Conservation (phyloP, 225 moss, liverwort and hornwort genomes). For the Pseudoscleropodium purum region DNA sequence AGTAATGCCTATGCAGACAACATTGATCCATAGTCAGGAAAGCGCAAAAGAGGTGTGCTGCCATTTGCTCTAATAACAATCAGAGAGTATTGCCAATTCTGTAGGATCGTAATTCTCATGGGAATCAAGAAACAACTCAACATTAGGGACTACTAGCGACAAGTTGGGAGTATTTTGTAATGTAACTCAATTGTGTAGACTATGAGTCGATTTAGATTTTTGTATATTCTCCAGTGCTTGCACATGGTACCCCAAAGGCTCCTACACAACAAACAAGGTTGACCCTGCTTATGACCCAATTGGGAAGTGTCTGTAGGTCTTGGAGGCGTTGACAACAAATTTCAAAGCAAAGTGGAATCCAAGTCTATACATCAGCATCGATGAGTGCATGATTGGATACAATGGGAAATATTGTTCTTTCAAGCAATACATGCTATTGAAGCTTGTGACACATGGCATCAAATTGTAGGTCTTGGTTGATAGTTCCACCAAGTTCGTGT, state of each 20-base stretch:
- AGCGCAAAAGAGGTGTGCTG: background rate
- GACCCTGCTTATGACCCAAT: background rate
- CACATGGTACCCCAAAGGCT: background rate
- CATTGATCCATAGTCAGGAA: accelerated
- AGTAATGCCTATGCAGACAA: background rate
- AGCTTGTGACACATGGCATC: background rate
- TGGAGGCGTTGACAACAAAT: background rate
- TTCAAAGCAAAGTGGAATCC: background rate
- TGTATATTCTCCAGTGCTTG: background rate
- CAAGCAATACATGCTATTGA: background rate
- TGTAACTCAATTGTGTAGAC: background rate
- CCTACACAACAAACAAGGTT: background rate
- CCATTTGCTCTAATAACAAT: background rate
- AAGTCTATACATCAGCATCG: background rate
- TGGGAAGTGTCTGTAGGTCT: background rate
- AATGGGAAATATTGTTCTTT: background rate
- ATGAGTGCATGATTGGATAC: background rate
- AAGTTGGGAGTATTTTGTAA: background rate
- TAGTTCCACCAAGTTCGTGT: background rate
- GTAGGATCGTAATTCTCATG: background rate
- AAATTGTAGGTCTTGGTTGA: background rate
- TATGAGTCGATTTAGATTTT: background rate
- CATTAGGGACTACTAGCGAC: background rate
- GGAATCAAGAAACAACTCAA: background rate
- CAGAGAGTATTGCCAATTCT: background rate